Conservation (phyloP, 2,329 filamentous ascomycete species). For the Fusarium tanahbumbuense region DNA sequence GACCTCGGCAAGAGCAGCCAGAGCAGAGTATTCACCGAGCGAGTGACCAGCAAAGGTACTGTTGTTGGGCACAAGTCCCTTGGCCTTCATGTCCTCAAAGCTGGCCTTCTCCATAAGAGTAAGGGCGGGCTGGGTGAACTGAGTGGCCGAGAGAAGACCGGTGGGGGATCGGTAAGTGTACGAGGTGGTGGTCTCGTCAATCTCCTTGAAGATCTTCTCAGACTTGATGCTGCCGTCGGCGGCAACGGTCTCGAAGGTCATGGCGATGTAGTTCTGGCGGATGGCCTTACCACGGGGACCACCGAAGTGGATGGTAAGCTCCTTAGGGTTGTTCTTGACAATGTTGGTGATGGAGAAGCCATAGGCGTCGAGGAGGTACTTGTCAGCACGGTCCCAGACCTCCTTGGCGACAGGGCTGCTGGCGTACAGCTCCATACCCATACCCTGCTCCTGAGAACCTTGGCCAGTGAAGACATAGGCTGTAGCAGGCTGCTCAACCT, state of each 20-base stretch:
- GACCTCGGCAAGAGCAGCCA: conserved; percentile 95
- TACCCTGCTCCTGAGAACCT: conserved; percentile 97
- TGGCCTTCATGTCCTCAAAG: conserved; percentile 98
- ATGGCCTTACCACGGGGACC: conserved; percentile 97
- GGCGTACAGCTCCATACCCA: conserved; percentile 99
- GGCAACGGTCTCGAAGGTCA: conserved; percentile 99
- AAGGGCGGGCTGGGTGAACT: conserved; percentile 97
- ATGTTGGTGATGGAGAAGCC: conserved; percentile 99
- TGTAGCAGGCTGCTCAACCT: conserved; percentile 96
- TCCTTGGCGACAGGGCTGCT: conserved; percentile 95
- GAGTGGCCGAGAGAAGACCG: conserved; percentile 93
- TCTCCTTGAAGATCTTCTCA: conserved; percentile 99
- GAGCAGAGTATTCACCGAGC: conserved; percentile 95
- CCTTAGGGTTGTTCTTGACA: conserved; percentile 99
- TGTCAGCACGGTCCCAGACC: conserved; percentile 97
- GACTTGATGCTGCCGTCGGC: conserved; percentile 94
- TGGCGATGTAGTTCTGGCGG: conserved; percentile 98
- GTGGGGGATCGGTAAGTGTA: conserved; percentile 98
- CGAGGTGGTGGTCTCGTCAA: conserved; percentile 89
- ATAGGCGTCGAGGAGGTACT: conserved; percentile 98
- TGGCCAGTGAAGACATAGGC: conserved; percentile 99
- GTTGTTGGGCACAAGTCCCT: conserved; percentile 94
- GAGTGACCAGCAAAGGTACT: conserved; percentile 99
- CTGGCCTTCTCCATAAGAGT: conserved; percentile 99
- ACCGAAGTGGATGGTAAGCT: conserved; percentile 98